A percentile compares a stretch with the other conserved stretches of the same genome.
Evolutionary conservation across 164 flowering plant species (phyloP).

Genomic region (Nymphaea colorata): DNA sequence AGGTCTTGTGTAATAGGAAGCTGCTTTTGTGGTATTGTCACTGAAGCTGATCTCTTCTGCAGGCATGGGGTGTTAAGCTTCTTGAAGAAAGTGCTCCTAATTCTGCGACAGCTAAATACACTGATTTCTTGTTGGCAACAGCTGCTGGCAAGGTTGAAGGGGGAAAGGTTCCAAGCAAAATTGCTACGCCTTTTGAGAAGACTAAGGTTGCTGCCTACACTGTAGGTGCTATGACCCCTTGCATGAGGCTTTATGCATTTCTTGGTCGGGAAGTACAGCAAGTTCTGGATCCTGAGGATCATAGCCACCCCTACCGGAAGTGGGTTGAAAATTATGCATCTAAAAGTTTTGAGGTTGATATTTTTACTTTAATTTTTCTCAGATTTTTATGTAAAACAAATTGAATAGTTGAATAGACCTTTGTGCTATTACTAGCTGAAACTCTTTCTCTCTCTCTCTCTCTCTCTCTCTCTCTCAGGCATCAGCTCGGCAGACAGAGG

Average conservation of each 20-base stretch:
- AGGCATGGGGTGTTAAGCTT: slow-evolving; percentile 76
- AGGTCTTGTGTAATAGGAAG: too few species aligned
- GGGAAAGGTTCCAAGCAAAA: slow-evolving; percentile 67
- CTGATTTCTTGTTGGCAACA: slow-evolving; percentile 79
- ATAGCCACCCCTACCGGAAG: slow-evolving; percentile 48
- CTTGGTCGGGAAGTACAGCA: slow-evolving; percentile 56
- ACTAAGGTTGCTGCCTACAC: slow-evolving; percentile 94
- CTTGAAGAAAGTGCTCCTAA: slow-evolving; percentile 33
- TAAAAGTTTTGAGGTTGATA: slow-evolving; percentile 60
- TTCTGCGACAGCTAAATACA: slow-evolving; percentile 59
- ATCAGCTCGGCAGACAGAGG: slow-evolving; percentile 65
- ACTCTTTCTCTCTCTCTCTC: neutral
- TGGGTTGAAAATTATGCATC: slow-evolving; percentile 77
- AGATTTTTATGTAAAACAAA: too few species aligned
- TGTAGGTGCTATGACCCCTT: slow-evolving; percentile 86
- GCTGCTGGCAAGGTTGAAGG: slow-evolving; percentile 96
- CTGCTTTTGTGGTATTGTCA: neutral
- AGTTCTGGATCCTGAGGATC: slow-evolving; percentile 26
- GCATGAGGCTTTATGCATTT: slow-evolving; percentile 84
- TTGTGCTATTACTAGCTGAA: neutral
- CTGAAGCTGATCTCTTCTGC: slow-evolving; percentile 16
- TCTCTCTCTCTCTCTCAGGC: slow-evolving; percentile 24
- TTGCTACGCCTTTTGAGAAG: slow-evolving; percentile 92
- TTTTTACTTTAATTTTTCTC: neutral
- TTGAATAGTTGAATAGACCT: neutral